Conservation (phyloP, 2,329 filamentous ascomycete species). For the Onygena corvina region DNA sequence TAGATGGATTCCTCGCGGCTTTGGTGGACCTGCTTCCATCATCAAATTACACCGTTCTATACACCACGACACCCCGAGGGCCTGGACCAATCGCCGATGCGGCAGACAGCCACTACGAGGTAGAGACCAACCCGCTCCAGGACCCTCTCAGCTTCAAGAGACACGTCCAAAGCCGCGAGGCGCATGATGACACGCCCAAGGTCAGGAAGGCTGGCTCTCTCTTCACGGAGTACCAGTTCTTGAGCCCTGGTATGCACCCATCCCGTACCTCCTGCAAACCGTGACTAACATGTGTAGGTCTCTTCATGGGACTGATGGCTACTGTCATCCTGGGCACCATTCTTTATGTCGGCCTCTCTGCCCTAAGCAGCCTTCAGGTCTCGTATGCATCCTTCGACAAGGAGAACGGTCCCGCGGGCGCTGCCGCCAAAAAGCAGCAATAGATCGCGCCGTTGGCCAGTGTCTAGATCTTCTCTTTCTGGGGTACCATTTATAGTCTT, state of each 20-base stretch:
- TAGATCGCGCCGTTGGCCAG: constrained; percentile 8
- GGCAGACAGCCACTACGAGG: constrained; percentile 45
- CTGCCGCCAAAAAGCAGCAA: constrained; percentile 59
- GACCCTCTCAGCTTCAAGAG: constrained; percentile 61
- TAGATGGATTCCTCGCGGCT: constrained; percentile 38
- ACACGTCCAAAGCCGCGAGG: constrained; percentile 34
- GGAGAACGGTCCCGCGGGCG: constrained; percentile 77
- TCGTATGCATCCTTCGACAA: constrained; percentile 94
- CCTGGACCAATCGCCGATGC: constrained; percentile 18
- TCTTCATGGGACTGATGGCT: constrained; percentile 76
- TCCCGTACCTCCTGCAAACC: neutral
- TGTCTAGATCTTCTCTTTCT: neutral
- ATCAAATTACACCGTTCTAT: constrained; percentile 60
- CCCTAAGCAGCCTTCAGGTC: constrained; percentile 69
- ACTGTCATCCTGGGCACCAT: constrained; percentile 62
- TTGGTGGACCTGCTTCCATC: constrained; percentile 38
- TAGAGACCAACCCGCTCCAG: constrained; percentile 43
- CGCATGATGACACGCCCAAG: constrained; percentile 19
- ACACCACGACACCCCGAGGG: constrained; percentile 51
- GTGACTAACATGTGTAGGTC: constrained; percentile 42
- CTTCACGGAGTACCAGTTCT: constrained; percentile 91
- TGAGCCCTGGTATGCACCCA: constrained; percentile 60
- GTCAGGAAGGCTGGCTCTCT: constrained; percentile 25
- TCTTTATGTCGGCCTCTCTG: constrained; percentile 63
- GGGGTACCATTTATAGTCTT: neutral